Conservation (phyloP, 2,329 filamentous ascomycete genomes). For the Onygenales sp. region DNA sequence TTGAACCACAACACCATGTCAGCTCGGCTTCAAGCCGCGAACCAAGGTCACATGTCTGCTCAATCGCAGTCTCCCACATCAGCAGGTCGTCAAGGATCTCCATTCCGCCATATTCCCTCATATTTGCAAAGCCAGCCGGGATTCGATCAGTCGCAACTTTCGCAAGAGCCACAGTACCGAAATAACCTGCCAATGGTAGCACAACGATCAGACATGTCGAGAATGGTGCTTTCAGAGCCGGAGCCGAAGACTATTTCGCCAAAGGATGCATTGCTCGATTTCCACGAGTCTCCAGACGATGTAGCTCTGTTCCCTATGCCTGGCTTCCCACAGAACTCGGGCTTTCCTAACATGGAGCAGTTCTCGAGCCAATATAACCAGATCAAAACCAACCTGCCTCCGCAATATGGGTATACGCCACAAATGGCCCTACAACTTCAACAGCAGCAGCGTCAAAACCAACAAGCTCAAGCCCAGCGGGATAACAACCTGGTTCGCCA, state of each 20-base stretch:
- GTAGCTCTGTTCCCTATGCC: conserved; percentile 43
- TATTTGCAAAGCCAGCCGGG: conserved; percentile 41
- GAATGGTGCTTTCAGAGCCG: conserved; percentile 17
- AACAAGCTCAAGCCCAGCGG: conserved; percentile 16
- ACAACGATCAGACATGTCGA: conserved; percentile 8
- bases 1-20: conserved; percentile 53
- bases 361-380: conserved; percentile 6
- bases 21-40: conserved; percentile 69
- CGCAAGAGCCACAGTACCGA: conserved; percentile 30
- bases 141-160: conserved; percentile 26
- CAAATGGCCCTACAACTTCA: conserved; percentile 6
- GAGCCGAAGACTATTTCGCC: conserved; percentile 84
- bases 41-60: conserved; percentile 60
- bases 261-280: conserved; percentile 83
- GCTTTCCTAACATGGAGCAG: conserved; percentile 11
- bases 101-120: conserved; percentile 65
- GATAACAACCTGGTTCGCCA: conserved; percentile 29
- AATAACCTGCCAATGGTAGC: conserved; percentile 26
- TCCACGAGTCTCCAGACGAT: conserved; percentile 64
- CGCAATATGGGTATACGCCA: conserved; percentile 15
- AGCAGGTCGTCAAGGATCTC: conserved; percentile 60
- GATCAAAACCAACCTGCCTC: neutral
- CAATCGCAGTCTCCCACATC: conserved; percentile 47
- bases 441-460: conserved; percentile 9
- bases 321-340: conserved; percentile 32